Conservation (phyloP, 345 rosid genomes). For the Citrus sinensis region DNA sequence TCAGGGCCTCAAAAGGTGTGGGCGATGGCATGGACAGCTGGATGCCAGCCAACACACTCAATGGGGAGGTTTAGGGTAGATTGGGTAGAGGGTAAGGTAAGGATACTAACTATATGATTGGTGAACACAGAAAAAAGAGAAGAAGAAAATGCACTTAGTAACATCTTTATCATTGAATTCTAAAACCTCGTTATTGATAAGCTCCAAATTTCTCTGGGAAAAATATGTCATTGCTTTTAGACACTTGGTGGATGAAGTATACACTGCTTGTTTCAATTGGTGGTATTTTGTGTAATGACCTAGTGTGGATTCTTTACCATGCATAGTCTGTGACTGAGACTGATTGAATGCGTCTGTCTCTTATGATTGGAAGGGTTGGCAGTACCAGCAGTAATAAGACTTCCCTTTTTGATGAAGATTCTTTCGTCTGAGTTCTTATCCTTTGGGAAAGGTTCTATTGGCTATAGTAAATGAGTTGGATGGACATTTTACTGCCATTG, state of each 20-base stretch:
- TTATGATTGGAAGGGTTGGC: background rate
- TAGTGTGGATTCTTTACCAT: background rate
- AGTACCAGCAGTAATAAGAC: background rate
- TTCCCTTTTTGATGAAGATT: background rate
- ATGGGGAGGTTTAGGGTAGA: constrained; percentile 37
- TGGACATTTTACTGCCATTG: background rate
- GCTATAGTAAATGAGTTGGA: background rate
- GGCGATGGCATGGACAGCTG: constrained; percentile 22
- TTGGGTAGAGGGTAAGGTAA: constrained; percentile 41
- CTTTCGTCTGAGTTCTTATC: background rate
- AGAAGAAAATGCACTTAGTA: background rate
- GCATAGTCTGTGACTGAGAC: background rate
- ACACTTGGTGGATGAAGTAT: background rate
- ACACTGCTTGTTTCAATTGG: background rate
- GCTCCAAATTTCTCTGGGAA: background rate
- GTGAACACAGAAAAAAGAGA: background rate
- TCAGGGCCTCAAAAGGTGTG: constrained; percentile 24
- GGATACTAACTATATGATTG: constrained; percentile 6
- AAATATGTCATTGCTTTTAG: constrained; percentile 1
- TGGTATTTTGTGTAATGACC: background rate
- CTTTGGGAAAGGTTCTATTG: background rate
- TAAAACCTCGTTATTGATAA: constrained; percentile 3
- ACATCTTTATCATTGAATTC: background rate
- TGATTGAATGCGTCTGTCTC: background rate
- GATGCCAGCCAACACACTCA: constrained; percentile 28